A percentile compares a stretch with the other conserved stretches of the same genome.
phyloP scores from a whole-genome alignment of 2,329 filamentous ascomycete species.

The Aspergillus pseudoterreus region DNA sequence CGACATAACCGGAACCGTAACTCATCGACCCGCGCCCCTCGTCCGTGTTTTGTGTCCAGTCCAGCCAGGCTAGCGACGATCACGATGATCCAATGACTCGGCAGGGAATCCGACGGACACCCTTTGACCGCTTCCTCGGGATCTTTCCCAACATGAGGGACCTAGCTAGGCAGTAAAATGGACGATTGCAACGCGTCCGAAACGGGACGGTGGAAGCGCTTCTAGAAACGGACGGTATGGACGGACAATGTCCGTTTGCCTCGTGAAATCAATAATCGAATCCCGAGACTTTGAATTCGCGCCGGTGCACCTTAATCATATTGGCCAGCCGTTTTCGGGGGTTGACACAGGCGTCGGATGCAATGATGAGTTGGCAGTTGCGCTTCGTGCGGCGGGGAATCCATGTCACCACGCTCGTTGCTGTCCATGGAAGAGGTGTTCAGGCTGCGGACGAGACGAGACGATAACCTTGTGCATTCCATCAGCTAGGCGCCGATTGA shows the following conservation, averaged over 20 bases:
- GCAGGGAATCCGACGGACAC: conserved; percentile 12
- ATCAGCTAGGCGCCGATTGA: not conserved
- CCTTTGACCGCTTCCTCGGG: conserved; percentile 14
- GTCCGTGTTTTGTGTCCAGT: not conserved
- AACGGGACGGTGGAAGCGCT: too few species aligned
- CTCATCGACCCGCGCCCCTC: not conserved
- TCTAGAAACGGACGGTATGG: too few species aligned
- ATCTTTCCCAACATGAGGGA: not conserved
- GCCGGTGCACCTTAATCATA: conserved; percentile 11
- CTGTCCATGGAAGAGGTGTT: conserved; percentile 14
- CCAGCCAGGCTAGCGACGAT: conserved; percentile 13
- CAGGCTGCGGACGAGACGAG: conserved; percentile 2
- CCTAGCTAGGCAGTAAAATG: not conserved
- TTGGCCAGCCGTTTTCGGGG: conserved; percentile 15
- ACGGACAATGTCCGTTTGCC: not conserved
- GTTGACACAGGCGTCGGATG: conserved; percentile 52
- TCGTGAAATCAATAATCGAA: conserved; percentile 6
- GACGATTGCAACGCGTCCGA: not conserved
- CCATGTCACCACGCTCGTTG: conserved; percentile 35
- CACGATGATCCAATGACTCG: conserved; percentile 13
- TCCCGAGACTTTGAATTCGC: conserved; percentile 8
- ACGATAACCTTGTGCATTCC: not conserved
- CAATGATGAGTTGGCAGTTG: conserved; percentile 72
- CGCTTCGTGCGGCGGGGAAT: conserved; percentile 38
- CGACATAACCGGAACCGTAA: too few species aligned